Conservation (phyloP, 2,329 filamentous ascomycete genomes). For the Amphichorda felina region DNA sequence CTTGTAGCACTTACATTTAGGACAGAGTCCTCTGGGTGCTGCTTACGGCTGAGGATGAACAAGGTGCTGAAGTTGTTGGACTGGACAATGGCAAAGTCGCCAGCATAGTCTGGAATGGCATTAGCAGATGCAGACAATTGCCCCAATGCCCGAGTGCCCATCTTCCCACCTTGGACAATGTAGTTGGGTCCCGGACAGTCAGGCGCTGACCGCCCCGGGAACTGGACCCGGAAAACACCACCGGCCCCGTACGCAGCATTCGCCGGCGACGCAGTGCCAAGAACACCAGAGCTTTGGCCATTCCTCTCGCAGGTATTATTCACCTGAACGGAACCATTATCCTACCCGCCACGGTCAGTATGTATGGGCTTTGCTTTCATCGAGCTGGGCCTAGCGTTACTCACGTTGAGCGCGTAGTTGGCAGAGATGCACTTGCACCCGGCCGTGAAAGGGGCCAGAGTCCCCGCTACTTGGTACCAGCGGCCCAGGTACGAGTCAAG, state of each 20-base stretch:
- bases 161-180: slow-evolving; percentile 15
- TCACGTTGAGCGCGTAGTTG: slow-evolving; percentile 17
- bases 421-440: slow-evolving; percentile 19
- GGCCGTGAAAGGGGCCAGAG: slow-evolving; percentile 15
- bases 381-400: slow-evolving; percentile 1
- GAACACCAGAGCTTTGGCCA: slow-evolving; percentile 14
- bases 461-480: slow-evolving; percentile 21
- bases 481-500: slow-evolving; percentile 17
- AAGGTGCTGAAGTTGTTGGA: slow-evolving; percentile 18
- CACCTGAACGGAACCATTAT: slow-evolving; percentile 17
- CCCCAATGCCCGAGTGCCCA: too few species aligned
- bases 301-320: slow-evolving; percentile 19
- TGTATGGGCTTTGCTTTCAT: not conserved
- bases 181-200: slow-evolving; percentile 19
- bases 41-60: slow-evolving; percentile 18
- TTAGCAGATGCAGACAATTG: not conserved
- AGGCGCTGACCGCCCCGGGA: slow-evolving; percentile 14
- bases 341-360: slow-evolving; percentile 6
- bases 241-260: slow-evolving; percentile 14
- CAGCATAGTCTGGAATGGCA: slow-evolving; percentile 12
- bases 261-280: slow-evolving; percentile 15
- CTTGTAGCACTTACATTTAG: slow-evolving; percentile 18
- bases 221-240: slow-evolving; percentile 17
- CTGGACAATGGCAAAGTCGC: slow-evolving; percentile 18
- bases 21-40: slow-evolving; percentile 12